Conservation (phyloP, 2,329 filamentous ascomycete species). For the Neurospora sp. region DNA sequence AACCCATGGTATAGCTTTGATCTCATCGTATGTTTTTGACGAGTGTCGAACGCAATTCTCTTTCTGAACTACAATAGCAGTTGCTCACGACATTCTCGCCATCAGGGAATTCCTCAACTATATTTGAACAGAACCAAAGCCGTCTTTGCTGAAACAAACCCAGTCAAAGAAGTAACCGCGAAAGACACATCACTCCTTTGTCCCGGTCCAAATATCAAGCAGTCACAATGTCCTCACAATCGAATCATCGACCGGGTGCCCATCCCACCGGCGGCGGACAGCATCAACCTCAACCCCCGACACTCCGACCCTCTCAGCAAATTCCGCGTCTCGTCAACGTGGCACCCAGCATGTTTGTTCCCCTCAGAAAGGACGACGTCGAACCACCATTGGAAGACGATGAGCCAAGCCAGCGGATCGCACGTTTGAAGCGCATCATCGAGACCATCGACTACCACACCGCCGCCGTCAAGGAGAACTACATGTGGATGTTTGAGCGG, state of each 20-base stretch:
- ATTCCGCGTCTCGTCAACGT: slow-evolving; percentile 21
- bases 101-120: neutral
- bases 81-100: neutral
- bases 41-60: neutral
- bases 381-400: slow-evolving; percentile 14
- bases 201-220: neutral
- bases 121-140: neutral
- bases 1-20: neutral
- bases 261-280: neutral
- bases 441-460: slow-evolving; percentile 23
- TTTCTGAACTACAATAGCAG: neutral
- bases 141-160: neutral
- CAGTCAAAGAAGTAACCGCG: neutral
- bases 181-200: neutral
- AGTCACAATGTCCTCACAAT: neutral
- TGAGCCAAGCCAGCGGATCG: slow-evolving; percentile 18
- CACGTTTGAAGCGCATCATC: slow-evolving; percentile 21
- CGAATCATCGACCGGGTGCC: neutral
- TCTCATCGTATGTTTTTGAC: neutral
- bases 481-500: slow-evolving; percentile 24
- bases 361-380: slow-evolving; percentile 22
- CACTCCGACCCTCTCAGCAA: slow-evolving; percentile 6
- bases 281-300: slow-evolving; percentile 1
- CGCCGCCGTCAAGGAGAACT: slow-evolving; percentile 21
- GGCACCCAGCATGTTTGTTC: slow-evolving; percentile 25